Evolutionary conservation across 2,329 filamentous ascomycete genomes (phyloP).

Genomic region (Apiospora koreana): DNA sequence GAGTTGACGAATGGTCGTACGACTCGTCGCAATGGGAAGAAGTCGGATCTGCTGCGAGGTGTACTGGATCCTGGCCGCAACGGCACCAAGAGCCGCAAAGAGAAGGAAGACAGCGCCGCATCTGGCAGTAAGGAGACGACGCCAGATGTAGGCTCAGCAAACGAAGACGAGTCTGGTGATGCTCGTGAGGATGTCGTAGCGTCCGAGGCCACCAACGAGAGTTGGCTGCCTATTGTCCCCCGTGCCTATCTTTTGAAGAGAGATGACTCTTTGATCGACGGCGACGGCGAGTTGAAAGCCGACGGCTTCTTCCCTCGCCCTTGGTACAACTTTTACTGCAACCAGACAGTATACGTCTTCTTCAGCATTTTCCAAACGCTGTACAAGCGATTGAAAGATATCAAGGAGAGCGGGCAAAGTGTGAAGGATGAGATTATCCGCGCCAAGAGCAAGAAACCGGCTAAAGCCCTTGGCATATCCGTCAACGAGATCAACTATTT

Average conservation of each 20-base stretch:
- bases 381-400: constrained; percentile 78
- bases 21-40: constrained; percentile 70
- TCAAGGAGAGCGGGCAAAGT: constrained; percentile 77
- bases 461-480: constrained; percentile 79
- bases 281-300: constrained; percentile 65
- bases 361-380: constrained; percentile 91
- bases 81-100: constrained; percentile 67
- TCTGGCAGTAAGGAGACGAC: constrained; percentile 86
- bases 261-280: constrained; percentile 58
- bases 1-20: constrained; percentile 68
- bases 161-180: constrained; percentile 74
- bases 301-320: constrained; percentile 81
- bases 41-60: constrained; percentile 78
- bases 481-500: constrained; percentile 82
- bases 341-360: constrained; percentile 91
- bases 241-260: constrained; percentile 54
- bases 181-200: constrained; percentile 56
- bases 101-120: constrained; percentile 78
- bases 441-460: constrained; percentile 75
- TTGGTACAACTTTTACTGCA: constrained; percentile 88
- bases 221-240: constrained; percentile 65
- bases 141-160: constrained; percentile 76
- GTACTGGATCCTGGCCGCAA: constrained; percentile 79
- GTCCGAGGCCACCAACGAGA: constrained; percentile 64
- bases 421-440: constrained; percentile 75